Evolutionary conservation across 805 yeast species (phyloP).

Genomic region (Candida verbasci): DNA sequence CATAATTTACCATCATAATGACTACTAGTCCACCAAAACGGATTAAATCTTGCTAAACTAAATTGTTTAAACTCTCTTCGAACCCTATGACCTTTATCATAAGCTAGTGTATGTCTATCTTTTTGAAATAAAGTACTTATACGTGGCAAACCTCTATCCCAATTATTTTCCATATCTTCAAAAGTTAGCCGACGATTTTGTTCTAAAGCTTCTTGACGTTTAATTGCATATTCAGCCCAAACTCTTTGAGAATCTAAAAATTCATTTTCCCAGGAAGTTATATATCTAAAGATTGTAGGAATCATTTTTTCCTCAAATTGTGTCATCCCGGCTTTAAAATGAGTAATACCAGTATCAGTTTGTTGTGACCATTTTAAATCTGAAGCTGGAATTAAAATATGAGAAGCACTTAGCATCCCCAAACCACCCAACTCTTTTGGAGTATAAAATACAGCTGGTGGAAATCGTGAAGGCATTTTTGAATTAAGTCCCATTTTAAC

Average conservation of each 20-base stretch:
- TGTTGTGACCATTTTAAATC: slow-evolving; percentile 89
- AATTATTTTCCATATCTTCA: slow-evolving; percentile 89
- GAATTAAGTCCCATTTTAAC: slow-evolving; percentile 94
- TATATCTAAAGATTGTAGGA: slow-evolving; percentile 90
- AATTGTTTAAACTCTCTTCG: slow-evolving; percentile 76
- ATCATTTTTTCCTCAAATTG: slow-evolving; percentile 75
- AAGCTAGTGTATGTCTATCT: slow-evolving; percentile 90
- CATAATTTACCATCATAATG: slow-evolving; percentile 95
- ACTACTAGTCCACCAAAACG: slow-evolving; percentile 95
- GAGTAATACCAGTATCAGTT: slow-evolving; percentile 91
- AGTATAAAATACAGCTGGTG: slow-evolving; percentile 97
- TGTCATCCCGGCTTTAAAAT: slow-evolving; percentile 90
- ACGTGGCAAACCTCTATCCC: slow-evolving; percentile 98
- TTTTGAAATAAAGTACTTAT: slow-evolving; percentile 92
- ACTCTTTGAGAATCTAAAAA: slow-evolving; percentile 91
- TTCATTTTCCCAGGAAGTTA: slow-evolving; percentile 96
- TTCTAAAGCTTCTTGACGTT: slow-evolving; percentile 79
- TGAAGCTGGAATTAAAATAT: slow-evolving; percentile 88
- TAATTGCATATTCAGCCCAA: slow-evolving; percentile 95
- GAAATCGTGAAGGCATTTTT: slow-evolving; percentile 97
- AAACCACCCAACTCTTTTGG: slow-evolving; percentile 97
- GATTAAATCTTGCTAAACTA: slow-evolving; percentile 67
- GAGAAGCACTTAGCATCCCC: slow-evolving; percentile 97
- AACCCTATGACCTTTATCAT: slow-evolving; percentile 88
- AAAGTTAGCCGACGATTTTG: slow-evolving; percentile 82